Conservation (phyloP, 176 grass and related monocot species). For the Eleusine indica region DNA sequence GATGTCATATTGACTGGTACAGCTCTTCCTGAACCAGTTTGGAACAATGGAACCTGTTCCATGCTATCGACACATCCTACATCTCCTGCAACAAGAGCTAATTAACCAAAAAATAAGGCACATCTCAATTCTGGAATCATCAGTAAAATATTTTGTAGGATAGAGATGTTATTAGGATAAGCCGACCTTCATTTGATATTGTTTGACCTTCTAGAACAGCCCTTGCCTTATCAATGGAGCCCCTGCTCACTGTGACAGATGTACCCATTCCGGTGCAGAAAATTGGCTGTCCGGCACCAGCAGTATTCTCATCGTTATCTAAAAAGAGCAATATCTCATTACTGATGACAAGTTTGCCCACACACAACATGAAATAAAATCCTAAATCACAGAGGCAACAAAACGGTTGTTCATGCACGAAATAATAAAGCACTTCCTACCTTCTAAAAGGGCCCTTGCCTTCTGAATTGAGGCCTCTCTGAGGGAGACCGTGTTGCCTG, state of each 20-base stretch:
- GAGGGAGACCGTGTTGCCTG: slow-evolving; percentile 39
- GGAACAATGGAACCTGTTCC: slow-evolving; percentile 45
- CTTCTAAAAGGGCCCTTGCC: slow-evolving; percentile 55
- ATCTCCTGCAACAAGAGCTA: slow-evolving; percentile 19
- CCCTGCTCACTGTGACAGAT: slow-evolving; percentile 45
- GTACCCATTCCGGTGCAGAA: slow-evolving; percentile 53
- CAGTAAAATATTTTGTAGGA: background rate
- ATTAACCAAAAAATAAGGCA: slow-evolving; percentile 25
- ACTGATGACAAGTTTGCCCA: slow-evolving; percentile 1
- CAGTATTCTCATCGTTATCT: slow-evolving; percentile 29
- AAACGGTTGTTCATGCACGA: background rate
- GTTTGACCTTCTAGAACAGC: slow-evolving; percentile 53
- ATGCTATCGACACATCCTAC: slow-evolving; percentile 14
- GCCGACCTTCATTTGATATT: slow-evolving; percentile 28
- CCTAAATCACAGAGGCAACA: background rate
- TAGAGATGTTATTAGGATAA: slow-evolving; percentile 16
- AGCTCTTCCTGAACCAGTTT: slow-evolving; percentile 51
- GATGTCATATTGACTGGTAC: slow-evolving; percentile 48
- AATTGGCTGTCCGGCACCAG: slow-evolving; percentile 32
- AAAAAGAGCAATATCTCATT: slow-evolving; percentile 26
- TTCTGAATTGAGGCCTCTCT: slow-evolving; percentile 37
- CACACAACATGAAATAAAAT: background rate
- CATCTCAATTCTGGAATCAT: background rate
- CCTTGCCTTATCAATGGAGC: slow-evolving; percentile 59
- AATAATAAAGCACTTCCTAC: slow-evolving; percentile 43